Base-by-base conservation (phyloP, 306 rosid genomes). In the Cicer judaicum region DNA sequence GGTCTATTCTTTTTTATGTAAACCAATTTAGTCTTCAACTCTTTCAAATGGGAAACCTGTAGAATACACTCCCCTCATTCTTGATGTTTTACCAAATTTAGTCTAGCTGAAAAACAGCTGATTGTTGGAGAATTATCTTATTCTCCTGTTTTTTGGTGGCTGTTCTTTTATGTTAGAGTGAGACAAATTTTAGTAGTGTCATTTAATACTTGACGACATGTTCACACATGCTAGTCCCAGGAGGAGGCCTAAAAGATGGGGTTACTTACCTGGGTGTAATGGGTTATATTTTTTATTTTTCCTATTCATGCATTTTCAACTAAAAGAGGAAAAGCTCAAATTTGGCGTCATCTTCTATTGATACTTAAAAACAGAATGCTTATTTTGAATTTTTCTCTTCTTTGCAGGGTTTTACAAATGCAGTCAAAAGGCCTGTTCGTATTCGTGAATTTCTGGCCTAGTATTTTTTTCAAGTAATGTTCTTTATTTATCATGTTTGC, bases 401-500 rank as follows among this genome's bases (percentile, higher is more conserved):
- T 50, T 52, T 81, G 81, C 85, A 91, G 98, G 98, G 98, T 56
- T 93, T 87, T 48, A 93, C 97, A 0, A 93, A 93, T 84, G 98
- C 98, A 15, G 90, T 93, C 48, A 89, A 91, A 83, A 84, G 97
- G 81, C 97, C 93, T 7, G 97, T 88, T 78, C 97, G 97, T 49
- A 82, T 93, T 14, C 89, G 93, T 1, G 97, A 93, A 72, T 93
- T 93, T 78, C 86, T 94, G 49, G 65, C 80, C 13, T 84, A 78
- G 81, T 57, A 15, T 59, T 73, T 60, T 50, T 50, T 56, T 61
- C 64, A 43, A 70, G 73, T 62, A 12, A 44, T 47, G 40, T 66
- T 69, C 8, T 41, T 40, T 39, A 29, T 79, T 59, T 14, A 42
- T 48, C 9, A 66, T 57, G 19, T 49, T 56, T 73, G 39, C 70